phyloP scores from a whole-genome alignment of 148 eudicot genomes.

The Amaranthus cruentus region DNA sequence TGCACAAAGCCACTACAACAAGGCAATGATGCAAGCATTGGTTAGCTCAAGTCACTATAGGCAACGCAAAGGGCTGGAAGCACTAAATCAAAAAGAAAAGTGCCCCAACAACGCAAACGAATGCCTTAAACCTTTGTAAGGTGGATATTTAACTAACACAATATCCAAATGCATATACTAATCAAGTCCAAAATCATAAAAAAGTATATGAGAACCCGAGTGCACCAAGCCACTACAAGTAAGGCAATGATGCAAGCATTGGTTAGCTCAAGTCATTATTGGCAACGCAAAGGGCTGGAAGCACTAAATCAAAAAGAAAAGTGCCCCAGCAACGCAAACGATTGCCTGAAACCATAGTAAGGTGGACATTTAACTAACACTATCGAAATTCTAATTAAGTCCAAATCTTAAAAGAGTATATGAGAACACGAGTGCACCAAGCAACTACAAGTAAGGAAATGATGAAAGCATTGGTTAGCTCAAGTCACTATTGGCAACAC shows the following conservation, averaged over 20 bases:
- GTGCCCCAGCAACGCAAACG: slow-evolving; percentile 12
- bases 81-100: slow-evolving; percentile 5
- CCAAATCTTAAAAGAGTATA: no score
- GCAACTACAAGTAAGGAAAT: background rate
- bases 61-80: slow-evolving; percentile 15
- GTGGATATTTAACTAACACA: background rate
- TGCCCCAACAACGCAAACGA: slow-evolving; percentile 12
- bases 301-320: slow-evolving; percentile 5
- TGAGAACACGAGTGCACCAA: slow-evolving; percentile 16
- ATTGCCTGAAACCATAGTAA: background rate
- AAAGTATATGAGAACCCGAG: background rate
- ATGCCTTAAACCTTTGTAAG: background rate
- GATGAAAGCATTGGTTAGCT: no score
- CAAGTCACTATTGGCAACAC: no score
- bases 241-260: slow-evolving; percentile 4
- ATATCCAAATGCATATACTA: background rate
- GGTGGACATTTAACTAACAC: background rate
- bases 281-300: slow-evolving; percentile 16
- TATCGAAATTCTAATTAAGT: no score
- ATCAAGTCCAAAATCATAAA: background rate
- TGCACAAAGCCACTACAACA: background rate
- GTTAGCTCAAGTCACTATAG: slow-evolving; percentile 1
- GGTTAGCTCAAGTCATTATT: background rate
- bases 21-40: slow-evolving; percentile 13
- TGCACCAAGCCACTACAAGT: background rate